Evolutionary conservation across 1,284 basidiomycete species (phyloP).

Genomic region (Cutaneotrichosporon sp.): DNA sequence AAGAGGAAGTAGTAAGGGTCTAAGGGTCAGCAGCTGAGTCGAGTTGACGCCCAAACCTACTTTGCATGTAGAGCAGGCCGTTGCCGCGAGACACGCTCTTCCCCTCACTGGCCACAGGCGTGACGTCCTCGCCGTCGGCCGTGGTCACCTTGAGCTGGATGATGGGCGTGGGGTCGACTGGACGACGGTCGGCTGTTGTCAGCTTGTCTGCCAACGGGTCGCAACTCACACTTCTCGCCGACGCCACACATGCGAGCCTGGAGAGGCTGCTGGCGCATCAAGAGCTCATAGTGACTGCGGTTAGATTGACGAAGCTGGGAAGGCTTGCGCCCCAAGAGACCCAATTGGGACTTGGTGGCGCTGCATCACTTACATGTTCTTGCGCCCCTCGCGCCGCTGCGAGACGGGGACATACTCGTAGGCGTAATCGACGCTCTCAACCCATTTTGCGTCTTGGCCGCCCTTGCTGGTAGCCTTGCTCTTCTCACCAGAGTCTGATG

Average conservation of each 20-base stretch:
- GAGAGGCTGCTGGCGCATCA: conserved; percentile 79
- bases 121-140: conserved; percentile 52
- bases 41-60: conserved; percentile 21
- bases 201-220: conserved; percentile 9
- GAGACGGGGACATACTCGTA: conserved; percentile 44
- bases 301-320: background rate
- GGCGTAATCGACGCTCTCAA: conserved; percentile 36
- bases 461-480: background rate
- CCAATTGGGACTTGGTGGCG: too few relatives aligned
- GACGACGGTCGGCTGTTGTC: conserved; percentile 74
- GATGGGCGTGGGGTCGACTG: conserved; percentile 93
- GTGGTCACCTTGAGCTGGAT: conserved; percentile 87
- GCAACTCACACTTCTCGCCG: conserved; percentile 67
- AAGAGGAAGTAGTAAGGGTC: conserved; percentile 93
- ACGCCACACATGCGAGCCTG: conserved; percentile 84
- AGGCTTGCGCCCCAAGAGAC: background rate
- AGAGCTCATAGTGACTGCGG: conserved; percentile 67
- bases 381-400: conserved; percentile 23
- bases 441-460: conserved; percentile 17
- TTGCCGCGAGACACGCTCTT: conserved; percentile 17
- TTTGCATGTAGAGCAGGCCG: conserved; percentile 44
- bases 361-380: conserved; percentile 29
- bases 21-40: conserved; percentile 36
- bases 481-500: background rate
- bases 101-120: conserved; percentile 12